phyloP scores from a whole-genome alignment of 768 basidiomycete species.

The Sporobolomyces phaffii region DNA sequence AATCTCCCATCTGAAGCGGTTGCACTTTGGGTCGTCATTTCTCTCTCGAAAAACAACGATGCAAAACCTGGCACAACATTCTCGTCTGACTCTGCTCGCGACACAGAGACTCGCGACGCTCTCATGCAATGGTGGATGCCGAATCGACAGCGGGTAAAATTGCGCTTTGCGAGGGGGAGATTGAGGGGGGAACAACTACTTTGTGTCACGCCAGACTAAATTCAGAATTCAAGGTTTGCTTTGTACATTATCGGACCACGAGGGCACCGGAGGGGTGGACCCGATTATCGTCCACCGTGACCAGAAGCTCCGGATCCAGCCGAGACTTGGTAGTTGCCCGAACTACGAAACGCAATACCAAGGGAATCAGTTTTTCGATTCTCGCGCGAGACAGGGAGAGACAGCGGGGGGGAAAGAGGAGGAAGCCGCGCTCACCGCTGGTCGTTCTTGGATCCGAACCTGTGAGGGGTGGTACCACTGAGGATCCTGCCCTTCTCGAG shows the following conservation, averaged over 20 bases:
- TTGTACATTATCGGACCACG: too few species aligned
- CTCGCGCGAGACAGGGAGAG: not conserved
- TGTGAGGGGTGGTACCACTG: slow-evolving; percentile 6
- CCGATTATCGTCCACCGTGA: slow-evolving; percentile 10
- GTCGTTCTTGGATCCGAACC: slow-evolving; percentile 24
- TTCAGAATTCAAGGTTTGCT: not conserved
- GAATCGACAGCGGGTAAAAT: too few species aligned
- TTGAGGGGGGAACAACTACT: too few species aligned
- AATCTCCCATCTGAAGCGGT: too few species aligned
- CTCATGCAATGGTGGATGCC: too few species aligned
- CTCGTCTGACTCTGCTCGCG: too few species aligned
- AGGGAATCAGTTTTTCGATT: not conserved
- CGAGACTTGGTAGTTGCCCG: slow-evolving; percentile 10
- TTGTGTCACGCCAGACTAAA: too few species aligned
- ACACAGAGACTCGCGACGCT: too few species aligned
- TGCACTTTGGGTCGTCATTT: too few species aligned
- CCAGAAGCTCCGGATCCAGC: not conserved
- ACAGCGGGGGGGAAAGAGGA: not conserved
- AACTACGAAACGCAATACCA: not conserved
- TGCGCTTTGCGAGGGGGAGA: too few species aligned
- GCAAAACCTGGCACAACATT: too few species aligned
- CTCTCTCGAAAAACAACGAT: too few species aligned
- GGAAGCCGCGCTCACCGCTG: not conserved
- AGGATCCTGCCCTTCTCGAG: slow-evolving; percentile 63
- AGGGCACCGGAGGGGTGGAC: not conserved